Evolutionary conservation across 192 early-diverging fungal species (phyloP), one percentile per base, ranked within the genome.

Genomic region (Mortierella antarctica): DNA sequence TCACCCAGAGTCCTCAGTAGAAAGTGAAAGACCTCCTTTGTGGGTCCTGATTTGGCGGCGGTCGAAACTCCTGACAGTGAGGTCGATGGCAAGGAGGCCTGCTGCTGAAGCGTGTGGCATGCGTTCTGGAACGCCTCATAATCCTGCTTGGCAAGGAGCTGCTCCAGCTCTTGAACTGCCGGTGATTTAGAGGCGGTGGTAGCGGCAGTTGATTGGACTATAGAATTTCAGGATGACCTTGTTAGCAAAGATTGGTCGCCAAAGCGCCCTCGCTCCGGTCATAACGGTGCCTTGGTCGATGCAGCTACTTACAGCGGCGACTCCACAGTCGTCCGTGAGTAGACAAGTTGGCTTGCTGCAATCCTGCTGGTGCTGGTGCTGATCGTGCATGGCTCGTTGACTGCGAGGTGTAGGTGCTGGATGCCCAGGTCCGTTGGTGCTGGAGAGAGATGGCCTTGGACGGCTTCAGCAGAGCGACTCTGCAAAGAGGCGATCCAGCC

Each of bases 11-110:
- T 72, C 18, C 68, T 72, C 18, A 80, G 31, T 41, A 68, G 44
- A 44, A 67, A 72, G 20, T 80, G 77, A 13, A 63, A 80, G 2
- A 72, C 14, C 11, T 72, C 65, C 51, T 80, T 80, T 13, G 69
- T 42, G 4, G 57, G 42, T 14, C 31, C 55, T 44, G 48, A n/a
- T 23, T 20, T 12, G 20, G 52, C 48, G 1, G 55, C 39, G 7
- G 58, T 31, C 31, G 31, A 31, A 31, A 31, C 31, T 31, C 31
- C 31, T 31, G 31, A 31, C 31, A 31, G 31, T 31, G 31, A 31
- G 1, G 31, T 31, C 31, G 31, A 31, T 31, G 31, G 3, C 3
- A 14, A 47, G 60, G 45, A 62, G 60, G 10, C n/a, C 21, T 17
- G 18, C 7, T 31, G 31, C 31, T 31, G 31, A 31, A 31, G 31